These are phyloP conservation scores for Tubosaeta brunneosetosa DNA, from an alignment of 768 basidiomycete species.

Conservation along the genomic window DNA sequence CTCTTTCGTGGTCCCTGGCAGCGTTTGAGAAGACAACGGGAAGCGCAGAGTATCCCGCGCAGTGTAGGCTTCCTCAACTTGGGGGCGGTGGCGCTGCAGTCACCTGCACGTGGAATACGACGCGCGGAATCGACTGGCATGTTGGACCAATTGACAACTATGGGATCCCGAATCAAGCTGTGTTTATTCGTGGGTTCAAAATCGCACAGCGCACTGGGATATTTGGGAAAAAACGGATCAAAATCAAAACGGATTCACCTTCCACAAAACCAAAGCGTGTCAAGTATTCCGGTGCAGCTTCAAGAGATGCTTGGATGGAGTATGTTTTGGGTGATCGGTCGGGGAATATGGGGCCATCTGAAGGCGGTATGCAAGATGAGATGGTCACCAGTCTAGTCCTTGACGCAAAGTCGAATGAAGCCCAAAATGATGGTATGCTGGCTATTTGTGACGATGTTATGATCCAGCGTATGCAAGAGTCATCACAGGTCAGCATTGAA, in stretches of 20 bases:
- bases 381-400: no score
- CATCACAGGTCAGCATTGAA: no score
- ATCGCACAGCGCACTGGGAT: slow-evolving; percentile 2
- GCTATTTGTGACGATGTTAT: no score
- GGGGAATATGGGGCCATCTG: no score
- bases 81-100: background rate
- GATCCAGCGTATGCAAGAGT: no score
- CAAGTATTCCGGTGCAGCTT: background rate
- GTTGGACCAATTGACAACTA: background rate
- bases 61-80: slow-evolving; percentile 6
- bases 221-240: slow-evolving; percentile 1
- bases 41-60: background rate
- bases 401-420: no score
- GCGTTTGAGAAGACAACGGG: background rate
- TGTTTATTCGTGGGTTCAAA: slow-evolving; percentile 24
- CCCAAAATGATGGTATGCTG: no score
- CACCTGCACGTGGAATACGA: slow-evolving; percentile 8
- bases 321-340: no score
- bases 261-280: background rate
- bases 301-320: no score
- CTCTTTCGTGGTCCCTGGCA: slow-evolving; percentile 27
- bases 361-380: no score
- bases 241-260: background rate
- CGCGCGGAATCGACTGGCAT: slow-evolving; percentile 1
- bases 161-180: slow-evolving; percentile 13